Evolutionary conservation across 1,284 basidiomycete species (phyloP).

Genomic region (Boletus albobrunnescens): DNA sequence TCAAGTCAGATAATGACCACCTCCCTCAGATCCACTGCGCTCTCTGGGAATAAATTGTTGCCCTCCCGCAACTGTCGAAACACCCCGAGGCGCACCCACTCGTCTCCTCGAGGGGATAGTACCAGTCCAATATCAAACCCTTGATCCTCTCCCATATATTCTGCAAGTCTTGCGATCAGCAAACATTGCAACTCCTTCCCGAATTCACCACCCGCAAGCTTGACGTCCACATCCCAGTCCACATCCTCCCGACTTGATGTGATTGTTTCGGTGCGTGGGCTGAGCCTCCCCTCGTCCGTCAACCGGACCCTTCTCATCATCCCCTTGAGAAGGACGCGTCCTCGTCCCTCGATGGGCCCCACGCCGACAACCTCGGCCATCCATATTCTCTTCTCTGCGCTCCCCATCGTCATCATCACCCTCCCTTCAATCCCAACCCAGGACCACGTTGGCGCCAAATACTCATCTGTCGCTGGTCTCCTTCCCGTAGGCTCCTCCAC

Average conservation of each 20-base stretch:
- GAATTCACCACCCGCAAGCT: neutral
- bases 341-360: neutral
- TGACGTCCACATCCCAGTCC: neutral
- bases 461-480: neutral
- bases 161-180: neutral
- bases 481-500: neutral
- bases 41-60: neutral
- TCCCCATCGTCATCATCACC: neutral
- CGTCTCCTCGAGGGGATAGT: neutral
- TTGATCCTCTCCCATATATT: neutral
- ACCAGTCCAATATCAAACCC: neutral
- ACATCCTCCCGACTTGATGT: neutral
- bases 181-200: neutral
- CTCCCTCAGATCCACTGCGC: neutral
- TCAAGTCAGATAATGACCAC: neutral
- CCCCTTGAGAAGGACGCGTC: neutral
- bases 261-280: neutral
- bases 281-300: neutral
- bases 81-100: neutral
- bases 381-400: neutral
- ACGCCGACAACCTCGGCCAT: neutral
- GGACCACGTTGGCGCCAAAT: neutral
- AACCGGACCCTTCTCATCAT: neutral
- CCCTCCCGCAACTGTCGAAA: neutral
- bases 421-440: conserved; percentile 1